A percentile compares a stretch with the other conserved stretches of the same genome.
phyloP scores from a whole-genome alignment of 164 flowering plant species.

The Kalanchoe fedtschenkoi region DNA sequence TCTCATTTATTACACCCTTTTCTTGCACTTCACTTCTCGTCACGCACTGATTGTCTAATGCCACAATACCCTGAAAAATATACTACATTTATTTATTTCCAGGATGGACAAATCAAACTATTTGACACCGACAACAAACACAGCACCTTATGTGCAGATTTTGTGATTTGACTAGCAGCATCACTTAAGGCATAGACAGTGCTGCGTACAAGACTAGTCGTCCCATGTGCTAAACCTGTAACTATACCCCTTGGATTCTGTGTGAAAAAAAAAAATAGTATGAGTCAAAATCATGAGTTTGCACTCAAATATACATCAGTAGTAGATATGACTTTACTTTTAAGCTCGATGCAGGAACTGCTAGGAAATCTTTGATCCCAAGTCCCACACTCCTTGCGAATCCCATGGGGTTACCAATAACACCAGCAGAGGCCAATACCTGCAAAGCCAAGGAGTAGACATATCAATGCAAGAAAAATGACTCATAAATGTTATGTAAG shows the following conservation, averaged over 20 bases:
- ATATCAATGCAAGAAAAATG: neutral
- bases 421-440: constrained; percentile 98
- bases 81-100: neutral
- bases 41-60: constrained; percentile 66
- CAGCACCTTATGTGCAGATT: constrained; percentile 88
- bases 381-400: constrained; percentile 80
- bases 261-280: constrained; percentile 11
- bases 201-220: constrained; percentile 74
- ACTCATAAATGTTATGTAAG: neutral
- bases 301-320: constrained; percentile 39
- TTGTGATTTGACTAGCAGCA: constrained; percentile 94
- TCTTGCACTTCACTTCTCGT: constrained; percentile 48
- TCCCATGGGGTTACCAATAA: constrained; percentile 95
- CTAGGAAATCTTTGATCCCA: constrained; percentile 83
- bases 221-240: constrained; percentile 83
- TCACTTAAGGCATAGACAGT: constrained; percentile 91
- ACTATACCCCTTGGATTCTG: constrained; percentile 83
- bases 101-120: neutral
- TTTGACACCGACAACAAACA: neutral
- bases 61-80: constrained; percentile 69
- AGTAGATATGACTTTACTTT: constrained; percentile 10
- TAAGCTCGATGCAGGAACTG: constrained; percentile 60
- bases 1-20: constrained; percentile 55
- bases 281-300: neutral
- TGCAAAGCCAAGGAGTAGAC: constrained; percentile 16